Evolutionary conservation across 441 rosid species (phyloP).

Genomic region (Erodium chrysanthum): DNA sequence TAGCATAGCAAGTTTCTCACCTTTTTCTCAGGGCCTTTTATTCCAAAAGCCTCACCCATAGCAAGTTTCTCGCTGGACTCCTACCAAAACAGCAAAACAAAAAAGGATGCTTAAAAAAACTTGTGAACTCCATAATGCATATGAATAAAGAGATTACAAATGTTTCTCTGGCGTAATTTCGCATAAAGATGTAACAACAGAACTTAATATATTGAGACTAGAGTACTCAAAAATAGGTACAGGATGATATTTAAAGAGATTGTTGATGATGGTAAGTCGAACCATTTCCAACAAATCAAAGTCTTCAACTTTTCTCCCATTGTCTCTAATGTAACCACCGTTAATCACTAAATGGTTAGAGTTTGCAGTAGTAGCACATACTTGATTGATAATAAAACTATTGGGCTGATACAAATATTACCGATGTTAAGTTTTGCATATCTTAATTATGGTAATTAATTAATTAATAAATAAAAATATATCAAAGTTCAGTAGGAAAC

Average conservation of each 20-base stretch:
- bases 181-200: not conserved
- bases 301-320: conserved; percentile 94
- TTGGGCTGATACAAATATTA: conserved; percentile 6
- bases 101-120: not conserved
- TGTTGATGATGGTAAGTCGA: conserved; percentile 81
- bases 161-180: not conserved
- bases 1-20: conserved; percentile 24
- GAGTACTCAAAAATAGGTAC: conserved; percentile 33
- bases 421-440: not conserved
- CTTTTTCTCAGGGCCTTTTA: conserved; percentile 80
- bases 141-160: not conserved
- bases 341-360: conserved; percentile 11
- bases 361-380: conserved; percentile 12
- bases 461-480: not conserved
- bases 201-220: not conserved
- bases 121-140: not conserved
- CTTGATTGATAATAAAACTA: not conserved
- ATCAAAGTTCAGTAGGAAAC: not conserved
- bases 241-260: conserved; percentile 91
- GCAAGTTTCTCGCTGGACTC: conserved; percentile 88
- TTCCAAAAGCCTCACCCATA: conserved; percentile 90
- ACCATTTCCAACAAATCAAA: conserved; percentile 82
- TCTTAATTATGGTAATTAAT: not conserved
- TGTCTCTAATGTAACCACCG: conserved; percentile 40
- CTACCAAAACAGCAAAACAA: conserved; percentile 29